A percentile compares a stretch with the other conserved stretches of the same genome.
phyloP scores from a whole-genome alignment of 73 alveolate species.

The Vitrella brassicaformis region DNA sequence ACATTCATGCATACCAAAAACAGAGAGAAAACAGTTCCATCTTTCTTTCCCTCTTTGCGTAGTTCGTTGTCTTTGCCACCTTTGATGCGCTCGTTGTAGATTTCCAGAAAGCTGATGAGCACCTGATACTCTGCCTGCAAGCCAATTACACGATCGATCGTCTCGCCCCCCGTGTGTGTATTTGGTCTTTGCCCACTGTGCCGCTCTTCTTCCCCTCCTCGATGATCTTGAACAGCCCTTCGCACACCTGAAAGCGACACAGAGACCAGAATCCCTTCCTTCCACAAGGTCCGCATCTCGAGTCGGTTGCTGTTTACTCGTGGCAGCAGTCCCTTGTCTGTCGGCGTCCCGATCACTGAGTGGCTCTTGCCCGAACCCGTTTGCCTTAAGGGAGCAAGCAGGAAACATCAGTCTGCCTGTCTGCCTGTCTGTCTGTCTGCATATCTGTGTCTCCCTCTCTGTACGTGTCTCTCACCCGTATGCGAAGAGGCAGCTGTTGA shows the following conservation, averaged over 20 bases:
- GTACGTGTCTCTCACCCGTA: too few species aligned
- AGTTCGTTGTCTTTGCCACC: not conserved
- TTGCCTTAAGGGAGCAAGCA: not conserved
- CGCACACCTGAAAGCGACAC: not conserved
- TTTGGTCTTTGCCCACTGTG: too few species aligned
- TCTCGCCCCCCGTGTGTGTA: too few species aligned
- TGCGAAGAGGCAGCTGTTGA: constrained; percentile 32
- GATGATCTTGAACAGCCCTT: not conserved
- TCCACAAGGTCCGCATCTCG: too few species aligned
- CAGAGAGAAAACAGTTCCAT: not conserved
- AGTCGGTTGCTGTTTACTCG: too few species aligned
- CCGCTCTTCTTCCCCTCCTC: not conserved
- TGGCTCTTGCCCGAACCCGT: not conserved
- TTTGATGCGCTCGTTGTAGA: constrained; percentile 65
- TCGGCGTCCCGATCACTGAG: not conserved
- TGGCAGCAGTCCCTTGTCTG: not conserved
- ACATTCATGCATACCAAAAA: not conserved
- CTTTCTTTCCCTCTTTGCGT: not conserved
- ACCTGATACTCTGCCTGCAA: constrained; percentile 1
- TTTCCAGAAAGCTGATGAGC: constrained; percentile 62
- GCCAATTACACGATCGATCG: too few species aligned
- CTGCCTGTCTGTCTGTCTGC: too few species aligned
- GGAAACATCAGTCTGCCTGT: too few species aligned
- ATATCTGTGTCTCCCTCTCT: constrained; percentile 8
- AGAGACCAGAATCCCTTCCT: too few species aligned